phyloP scores from a whole-genome alignment of 2,329 filamentous ascomycete species.

The Blastomyces parvus region DNA sequence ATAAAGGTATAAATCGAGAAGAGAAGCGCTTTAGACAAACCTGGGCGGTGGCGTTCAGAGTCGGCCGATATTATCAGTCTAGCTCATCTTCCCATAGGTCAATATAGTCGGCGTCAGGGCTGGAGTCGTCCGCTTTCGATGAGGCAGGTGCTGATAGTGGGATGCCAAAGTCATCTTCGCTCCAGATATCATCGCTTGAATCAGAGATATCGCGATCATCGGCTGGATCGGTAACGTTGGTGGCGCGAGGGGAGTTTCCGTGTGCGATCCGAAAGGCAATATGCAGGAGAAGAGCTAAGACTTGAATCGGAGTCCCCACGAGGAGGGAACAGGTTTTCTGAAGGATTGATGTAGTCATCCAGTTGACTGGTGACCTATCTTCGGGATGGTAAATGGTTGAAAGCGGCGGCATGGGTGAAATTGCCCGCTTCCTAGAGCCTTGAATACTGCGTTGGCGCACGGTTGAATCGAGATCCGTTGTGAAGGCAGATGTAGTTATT shows the following conservation, averaged over 20 bases:
- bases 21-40: background rate
- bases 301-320: slow-evolving; percentile 67
- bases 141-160: slow-evolving; percentile 27
- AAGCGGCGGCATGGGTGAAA: slow-evolving; percentile 59
- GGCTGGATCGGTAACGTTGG: slow-evolving; percentile 1
- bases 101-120: slow-evolving; percentile 13
- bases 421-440: slow-evolving; percentile 42
- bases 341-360: slow-evolving; percentile 56
- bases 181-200: slow-evolving; percentile 42
- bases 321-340: slow-evolving; percentile 69
- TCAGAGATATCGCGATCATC: slow-evolving; percentile 38
- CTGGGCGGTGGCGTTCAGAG: no score
- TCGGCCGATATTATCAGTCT: background rate
- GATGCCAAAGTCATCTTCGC: slow-evolving; percentile 51
- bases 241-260: slow-evolving; percentile 12
- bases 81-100: background rate
- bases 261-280: slow-evolving; percentile 65
- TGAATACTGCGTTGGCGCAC: slow-evolving; percentile 47
- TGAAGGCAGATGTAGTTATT: slow-evolving; percentile 20
- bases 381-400: slow-evolving; percentile 50
- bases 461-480: slow-evolving; percentile 25
- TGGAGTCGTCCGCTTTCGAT: slow-evolving; percentile 13
- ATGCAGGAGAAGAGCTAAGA: slow-evolving; percentile 68
- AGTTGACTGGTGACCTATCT: slow-evolving; percentile 38
- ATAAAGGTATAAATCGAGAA: background rate